These are phyloP conservation scores for Hypoxylon fuscum DNA, from an alignment of 495 filamentous ascomycete genomes.

Conservation along the genomic window DNA sequence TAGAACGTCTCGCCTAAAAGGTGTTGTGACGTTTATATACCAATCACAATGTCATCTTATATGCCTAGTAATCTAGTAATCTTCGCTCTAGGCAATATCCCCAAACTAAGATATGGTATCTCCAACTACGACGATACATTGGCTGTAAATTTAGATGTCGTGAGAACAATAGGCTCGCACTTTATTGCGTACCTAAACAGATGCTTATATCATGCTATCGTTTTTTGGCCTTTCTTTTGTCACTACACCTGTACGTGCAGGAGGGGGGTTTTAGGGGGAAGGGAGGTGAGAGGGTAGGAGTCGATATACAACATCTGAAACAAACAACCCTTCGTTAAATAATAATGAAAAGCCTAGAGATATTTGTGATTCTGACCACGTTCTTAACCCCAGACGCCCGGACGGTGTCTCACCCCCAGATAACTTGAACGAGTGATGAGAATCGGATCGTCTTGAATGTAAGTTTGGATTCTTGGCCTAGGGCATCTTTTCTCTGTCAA, in stretches of 20 bases:
- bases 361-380: slow-evolving; percentile 14
- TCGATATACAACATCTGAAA: slow-evolving; percentile 23
- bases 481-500: not conserved
- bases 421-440: slow-evolving; percentile 28
- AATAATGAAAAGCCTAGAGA: slow-evolving; percentile 12
- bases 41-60: too few species aligned
- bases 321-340: slow-evolving; percentile 13
- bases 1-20: too few species aligned
- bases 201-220: slow-evolving; percentile 10
- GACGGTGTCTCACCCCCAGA: too few species aligned
- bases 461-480: not conserved
- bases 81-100: too few species aligned
- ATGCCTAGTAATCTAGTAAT: too few species aligned
- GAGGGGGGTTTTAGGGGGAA: slow-evolving; percentile 3
- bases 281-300: slow-evolving; percentile 24
- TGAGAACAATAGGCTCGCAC: not conserved
- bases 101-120: too few species aligned
- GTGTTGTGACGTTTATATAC: too few species aligned
- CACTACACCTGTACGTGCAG: slow-evolving; percentile 4
- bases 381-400: slow-evolving; percentile 6
- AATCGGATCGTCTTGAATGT: slow-evolving; percentile 13
- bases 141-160: too few species aligned
- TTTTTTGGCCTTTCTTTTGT: slow-evolving; percentile 23
- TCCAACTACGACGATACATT: too few species aligned
- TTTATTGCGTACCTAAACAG: slow-evolving; percentile 1